Evolutionary conservation across 2,329 filamentous ascomycete species (phyloP), one percentile per base, ranked within the genome.

Genomic region (Nigrospora sphaerica): DNA sequence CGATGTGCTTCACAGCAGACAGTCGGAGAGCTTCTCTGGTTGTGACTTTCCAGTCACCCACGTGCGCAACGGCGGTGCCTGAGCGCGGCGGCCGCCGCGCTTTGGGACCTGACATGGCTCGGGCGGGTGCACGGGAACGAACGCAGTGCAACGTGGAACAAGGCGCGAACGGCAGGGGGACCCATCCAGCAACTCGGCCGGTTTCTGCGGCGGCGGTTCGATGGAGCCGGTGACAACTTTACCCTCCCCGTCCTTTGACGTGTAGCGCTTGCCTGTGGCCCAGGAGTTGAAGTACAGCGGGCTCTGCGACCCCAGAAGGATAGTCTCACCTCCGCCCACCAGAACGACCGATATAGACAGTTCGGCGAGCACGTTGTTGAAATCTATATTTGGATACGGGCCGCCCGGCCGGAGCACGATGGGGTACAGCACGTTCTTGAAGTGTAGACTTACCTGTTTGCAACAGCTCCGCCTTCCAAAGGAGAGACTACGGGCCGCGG

Each of bases 371-470:
- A 53, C 42, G 42, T 56, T 55, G 31, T 54, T 51, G 17, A 56
- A 41, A 13, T 55, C 39, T 32, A 56, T 51, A 32, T 49, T 51
- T 10, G 54, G 52, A 11, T 44, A 41, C 11, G 31, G 33, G 23
- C 37, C 45, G 32, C 34, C 35, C 12, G 37, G 12, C 12, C 33
- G n/a, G 14, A 49, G 31, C 7, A 49, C 46, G 40, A 54, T 52
- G 19, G 45, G 47, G 18, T 51, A 48, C 14, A 48, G 50, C 19
- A 52, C 51, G 37, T 45, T 40, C 7, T 57, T 50, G 31, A 65
- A 55, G 45, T 65, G 65, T 19, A 71, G 63, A 23, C 19, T 12
- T 39, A 19, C 6, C 23, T 76, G 75, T 45, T 70, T 70, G 32
- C 32, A 34, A 34, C 10, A 14, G 32, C 10, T 34, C 32, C 14